These are phyloP conservation scores for Globisporangium cylindrosporum DNA, from an alignment of 352 stramenopile species.

Conservation along the genomic window DNA sequence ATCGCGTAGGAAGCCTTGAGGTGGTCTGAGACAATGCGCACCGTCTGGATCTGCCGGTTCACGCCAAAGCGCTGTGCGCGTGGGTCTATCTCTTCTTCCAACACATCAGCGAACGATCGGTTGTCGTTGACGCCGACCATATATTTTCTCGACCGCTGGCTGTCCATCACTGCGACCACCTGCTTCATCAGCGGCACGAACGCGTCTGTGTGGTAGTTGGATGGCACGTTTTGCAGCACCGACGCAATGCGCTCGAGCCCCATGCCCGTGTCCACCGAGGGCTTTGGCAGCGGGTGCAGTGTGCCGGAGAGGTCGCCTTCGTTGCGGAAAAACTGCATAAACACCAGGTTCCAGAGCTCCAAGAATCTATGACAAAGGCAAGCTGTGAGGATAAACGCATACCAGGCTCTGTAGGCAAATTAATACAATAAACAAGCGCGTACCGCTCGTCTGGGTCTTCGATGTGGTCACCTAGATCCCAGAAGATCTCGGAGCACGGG, in stretches of 20 bases:
- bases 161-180: conserved; percentile 47
- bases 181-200: conserved; percentile 90
- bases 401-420: conserved; percentile 44
- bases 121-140: not conserved
- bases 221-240: conserved; percentile 93
- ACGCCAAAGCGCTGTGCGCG: conserved; percentile 40
- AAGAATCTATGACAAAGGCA: conserved; percentile 46
- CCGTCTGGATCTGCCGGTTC: conserved; percentile 51
- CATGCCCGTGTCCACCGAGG: conserved; percentile 97
- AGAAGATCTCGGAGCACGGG: conserved; percentile 95
- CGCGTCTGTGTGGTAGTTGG: conserved; percentile 97
- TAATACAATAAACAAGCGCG: not conserved
- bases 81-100: conserved; percentile 49
- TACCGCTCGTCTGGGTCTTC: conserved; percentile 71
- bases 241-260: conserved; percentile 94
- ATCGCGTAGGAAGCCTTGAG: conserved; percentile 94
- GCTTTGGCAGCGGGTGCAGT: conserved; percentile 82
- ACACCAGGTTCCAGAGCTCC: conserved; percentile 98
- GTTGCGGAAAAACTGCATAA: conserved; percentile 96
- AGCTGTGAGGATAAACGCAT: conserved; percentile 32
- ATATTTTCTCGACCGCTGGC: conserved; percentile 14
- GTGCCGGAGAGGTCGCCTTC: conserved; percentile 50
- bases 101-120: conserved; percentile 31
- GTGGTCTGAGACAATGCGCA: conserved; percentile 95
- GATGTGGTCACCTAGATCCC: conserved; percentile 84